Conservation (phyloP, 108 stramenopile genomes). For the Pseudonitzschia pungens region DNA sequence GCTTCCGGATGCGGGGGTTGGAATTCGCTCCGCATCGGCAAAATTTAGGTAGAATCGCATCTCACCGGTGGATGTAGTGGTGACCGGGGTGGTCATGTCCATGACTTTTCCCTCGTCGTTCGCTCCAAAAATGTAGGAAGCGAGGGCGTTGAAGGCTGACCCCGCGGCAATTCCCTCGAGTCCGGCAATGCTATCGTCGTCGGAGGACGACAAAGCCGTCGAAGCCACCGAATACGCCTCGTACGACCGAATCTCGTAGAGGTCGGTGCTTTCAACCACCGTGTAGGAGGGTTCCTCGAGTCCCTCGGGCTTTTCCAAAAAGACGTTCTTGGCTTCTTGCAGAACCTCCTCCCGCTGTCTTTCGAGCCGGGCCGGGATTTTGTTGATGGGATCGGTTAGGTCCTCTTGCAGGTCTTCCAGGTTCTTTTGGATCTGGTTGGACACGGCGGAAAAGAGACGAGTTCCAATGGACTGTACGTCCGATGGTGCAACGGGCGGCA, state of each 20-base stretch:
- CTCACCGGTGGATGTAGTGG: constrained; percentile 77
- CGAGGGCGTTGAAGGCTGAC: constrained; percentile 85
- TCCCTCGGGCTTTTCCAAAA: constrained; percentile 82
- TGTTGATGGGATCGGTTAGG: constrained; percentile 63
- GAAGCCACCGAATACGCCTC: constrained; percentile 75
- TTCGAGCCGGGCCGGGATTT: constrained; percentile 62
- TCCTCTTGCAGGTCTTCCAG: constrained; percentile 71
- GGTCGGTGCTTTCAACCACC: constrained; percentile 50
- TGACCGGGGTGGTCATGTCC: constrained; percentile 95
- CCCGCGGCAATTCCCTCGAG: constrained; percentile 36
- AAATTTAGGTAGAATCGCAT: constrained; percentile 79
- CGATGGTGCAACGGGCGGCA: constrained; percentile 38
- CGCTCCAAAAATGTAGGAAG: constrained; percentile 90
- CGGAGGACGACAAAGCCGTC: constrained; percentile 55
- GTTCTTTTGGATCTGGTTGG: constrained; percentile 66
- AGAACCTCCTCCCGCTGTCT: constrained; percentile 68
- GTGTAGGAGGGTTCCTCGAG: constrained; percentile 71
- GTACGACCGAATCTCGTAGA: constrained; percentile 87
- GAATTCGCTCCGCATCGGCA: no score
- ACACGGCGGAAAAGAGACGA: constrained; percentile 62
- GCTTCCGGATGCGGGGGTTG: neutral
- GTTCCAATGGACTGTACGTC: constrained; percentile 51
- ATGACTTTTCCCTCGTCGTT: constrained; percentile 77
- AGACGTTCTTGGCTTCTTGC: constrained; percentile 72
- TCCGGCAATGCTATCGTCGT: constrained; percentile 34